phyloP scores from a whole-genome alignment of 441 rosid species.

The Syzygium syzygioides region DNA sequence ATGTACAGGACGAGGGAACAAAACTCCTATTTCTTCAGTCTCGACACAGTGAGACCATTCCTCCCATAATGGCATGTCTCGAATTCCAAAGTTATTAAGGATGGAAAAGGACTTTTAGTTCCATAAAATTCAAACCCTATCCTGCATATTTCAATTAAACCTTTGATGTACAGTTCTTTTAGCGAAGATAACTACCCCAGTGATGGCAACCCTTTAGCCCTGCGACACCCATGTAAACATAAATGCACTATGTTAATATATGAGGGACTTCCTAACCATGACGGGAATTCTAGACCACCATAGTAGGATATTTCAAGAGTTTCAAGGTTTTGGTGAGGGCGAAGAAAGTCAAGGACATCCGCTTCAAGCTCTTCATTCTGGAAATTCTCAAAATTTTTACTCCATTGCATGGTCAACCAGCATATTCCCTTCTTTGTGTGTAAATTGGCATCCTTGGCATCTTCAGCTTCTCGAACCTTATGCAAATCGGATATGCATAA shows the following conservation, averaged over 20 bases:
- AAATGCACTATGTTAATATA: too few relatives aligned
- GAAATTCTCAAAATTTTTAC: accelerated
- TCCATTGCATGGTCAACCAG: accelerated
- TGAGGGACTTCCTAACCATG: neutral
- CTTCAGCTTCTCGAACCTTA: accelerated
- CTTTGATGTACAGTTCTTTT: accelerated
- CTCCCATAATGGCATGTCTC: neutral
- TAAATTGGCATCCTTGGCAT: neutral
- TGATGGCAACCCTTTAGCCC: accelerated
- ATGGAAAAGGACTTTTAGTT: neutral
- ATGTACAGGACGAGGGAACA: neutral
- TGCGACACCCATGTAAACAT: accelerated
- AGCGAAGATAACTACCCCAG: accelerated
- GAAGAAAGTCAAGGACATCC: neutral
- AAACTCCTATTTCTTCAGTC: neutral
- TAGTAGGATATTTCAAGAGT: accelerated
- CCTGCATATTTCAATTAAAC: accelerated
- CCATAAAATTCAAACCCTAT: neutral
- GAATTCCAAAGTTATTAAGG: neutral
- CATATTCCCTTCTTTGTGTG: neutral
- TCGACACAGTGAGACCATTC: accelerated
- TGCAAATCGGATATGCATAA: neutral
- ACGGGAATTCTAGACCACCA: neutral
- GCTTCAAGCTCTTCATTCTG: neutral
- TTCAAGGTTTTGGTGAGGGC: accelerated